phyloP scores from a whole-genome alignment of 257 asterid genomes.

The Solanum etuberosum region DNA sequence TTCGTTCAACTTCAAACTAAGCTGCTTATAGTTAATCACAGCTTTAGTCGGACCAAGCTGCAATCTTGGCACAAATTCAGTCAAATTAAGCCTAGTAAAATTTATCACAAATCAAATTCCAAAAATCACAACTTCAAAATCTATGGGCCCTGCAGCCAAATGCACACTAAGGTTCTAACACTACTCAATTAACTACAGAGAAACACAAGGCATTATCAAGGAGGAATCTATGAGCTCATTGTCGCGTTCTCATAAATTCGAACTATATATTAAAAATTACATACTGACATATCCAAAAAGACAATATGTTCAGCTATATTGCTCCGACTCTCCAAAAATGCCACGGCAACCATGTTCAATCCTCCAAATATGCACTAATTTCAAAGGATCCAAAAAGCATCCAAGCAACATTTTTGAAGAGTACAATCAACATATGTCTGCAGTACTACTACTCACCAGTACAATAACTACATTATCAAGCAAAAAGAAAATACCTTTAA shows the following conservation, averaged over 20 bases:
- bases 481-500: conserved; percentile 37
- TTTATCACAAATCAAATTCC: background rate
- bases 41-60: background rate
- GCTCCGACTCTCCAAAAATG: background rate
- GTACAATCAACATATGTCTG: background rate
- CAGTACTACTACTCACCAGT: background rate
- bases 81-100: background rate
- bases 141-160: background rate
- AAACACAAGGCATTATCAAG: background rate
- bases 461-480: background rate
- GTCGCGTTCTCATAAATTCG: background rate
- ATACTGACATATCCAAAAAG: background rate
- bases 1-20: background rate
- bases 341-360: background rate
- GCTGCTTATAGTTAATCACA: background rate
- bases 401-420: background rate
- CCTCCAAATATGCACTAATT: background rate
- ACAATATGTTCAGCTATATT: background rate
- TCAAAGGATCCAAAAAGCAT: background rate
- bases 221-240: background rate
- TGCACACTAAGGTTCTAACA: background rate
- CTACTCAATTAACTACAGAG: background rate
- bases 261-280: background rate
- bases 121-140: background rate
- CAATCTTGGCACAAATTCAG: background rate